A percentile compares a stretch with the other conserved stretches of the same genome.
Evolutionary conservation across 371 early-diverging fungal genomes (phyloP).

Genomic region (Rhizopus delemar): DNA sequence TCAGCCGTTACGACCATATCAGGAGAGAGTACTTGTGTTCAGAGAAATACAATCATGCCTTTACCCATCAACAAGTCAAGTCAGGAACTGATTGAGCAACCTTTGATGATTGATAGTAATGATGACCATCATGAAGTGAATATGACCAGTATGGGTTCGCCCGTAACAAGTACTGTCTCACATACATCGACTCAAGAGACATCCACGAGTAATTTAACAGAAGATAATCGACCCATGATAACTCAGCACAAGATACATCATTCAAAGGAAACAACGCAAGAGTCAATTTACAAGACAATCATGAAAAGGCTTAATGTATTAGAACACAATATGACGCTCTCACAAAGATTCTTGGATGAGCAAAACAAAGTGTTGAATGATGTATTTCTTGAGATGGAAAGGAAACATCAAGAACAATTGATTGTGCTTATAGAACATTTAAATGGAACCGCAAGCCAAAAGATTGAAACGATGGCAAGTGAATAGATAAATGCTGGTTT

Average conservation of each 20-base stretch:
- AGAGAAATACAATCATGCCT: background rate
- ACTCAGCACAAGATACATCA: conserved; percentile 6
- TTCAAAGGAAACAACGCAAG: conserved; percentile 40
- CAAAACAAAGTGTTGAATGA: conserved; percentile 79
- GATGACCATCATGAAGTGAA: no score
- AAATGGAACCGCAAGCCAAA: conserved; percentile 62
- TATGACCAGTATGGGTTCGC: background rate
- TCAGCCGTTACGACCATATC: background rate
- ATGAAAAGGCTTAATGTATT: conserved; percentile 79
- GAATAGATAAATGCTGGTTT: background rate
- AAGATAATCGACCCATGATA: conserved; percentile 2
- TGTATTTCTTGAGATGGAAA: conserved; percentile 66
- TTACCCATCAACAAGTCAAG: background rate
- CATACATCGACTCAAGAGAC: conserved; percentile 1
- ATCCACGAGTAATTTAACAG: background rate
- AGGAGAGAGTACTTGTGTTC: background rate
- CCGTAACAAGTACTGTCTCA: background rate
- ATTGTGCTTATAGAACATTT: conserved; percentile 61
- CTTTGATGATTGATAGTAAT: background rate
- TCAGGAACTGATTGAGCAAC: background rate
- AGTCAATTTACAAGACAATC: conserved; percentile 90
- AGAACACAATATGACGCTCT: conserved; percentile 79
- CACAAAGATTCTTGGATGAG: conserved; percentile 82
- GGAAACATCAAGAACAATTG: conserved; percentile 60
- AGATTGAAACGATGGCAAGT: conserved; percentile 60